Evolutionary conservation across 495 filamentous ascomycete species (phyloP), one percentile per base, ranked within the genome.

Genomic region (Echria macrotheca): DNA sequence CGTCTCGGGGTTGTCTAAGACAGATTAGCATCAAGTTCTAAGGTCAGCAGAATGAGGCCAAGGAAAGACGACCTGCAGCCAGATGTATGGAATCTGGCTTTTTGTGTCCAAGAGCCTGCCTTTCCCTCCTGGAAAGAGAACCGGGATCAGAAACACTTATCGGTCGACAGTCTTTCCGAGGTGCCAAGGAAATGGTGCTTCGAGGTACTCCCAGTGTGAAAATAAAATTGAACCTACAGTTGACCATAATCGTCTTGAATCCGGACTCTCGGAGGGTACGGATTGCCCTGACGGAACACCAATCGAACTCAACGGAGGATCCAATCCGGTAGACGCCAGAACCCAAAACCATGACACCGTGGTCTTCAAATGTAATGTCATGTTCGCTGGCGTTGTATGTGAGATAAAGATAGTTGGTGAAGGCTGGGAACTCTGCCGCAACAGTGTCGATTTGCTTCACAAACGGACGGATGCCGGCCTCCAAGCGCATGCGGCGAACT

Each of bases 371-470:
- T 9, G 59, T 63, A 45, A 97, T 72, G 59, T 98, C 93, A 52
- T 90, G 84, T 65, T 91, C 86, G 15, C 80, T 82, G 12, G 84
- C 91, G 61, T 95, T 97, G 69, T 96, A 98, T 1, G 93, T 96
- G 47, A 96, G 74, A 62, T 97, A 98, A 7, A 98, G 82, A 62
- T 98, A 98, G 68, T 98, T 98, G 29, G 93, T 97, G 56, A 80
- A 86, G 10, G 89, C 84, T 17, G 93, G 93, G 70, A 96, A 98
- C 65, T 98, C 93, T 19, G 91, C 93, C 25, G 93, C 93, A 48
- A 98, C 93, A 10, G 93, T 98, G 71, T 98, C 93, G 55, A 98
- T 96, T 69, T 96, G 93, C 76, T 96, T 98, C 44, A 95, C 91
- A 55, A 87, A 80, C 1, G 93, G 93, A 15, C 78, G 78, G 53